Evolutionary conservation across 2,329 filamentous ascomycete genomes (phyloP).

Genomic region (Reticulascus tulasneorum): DNA sequence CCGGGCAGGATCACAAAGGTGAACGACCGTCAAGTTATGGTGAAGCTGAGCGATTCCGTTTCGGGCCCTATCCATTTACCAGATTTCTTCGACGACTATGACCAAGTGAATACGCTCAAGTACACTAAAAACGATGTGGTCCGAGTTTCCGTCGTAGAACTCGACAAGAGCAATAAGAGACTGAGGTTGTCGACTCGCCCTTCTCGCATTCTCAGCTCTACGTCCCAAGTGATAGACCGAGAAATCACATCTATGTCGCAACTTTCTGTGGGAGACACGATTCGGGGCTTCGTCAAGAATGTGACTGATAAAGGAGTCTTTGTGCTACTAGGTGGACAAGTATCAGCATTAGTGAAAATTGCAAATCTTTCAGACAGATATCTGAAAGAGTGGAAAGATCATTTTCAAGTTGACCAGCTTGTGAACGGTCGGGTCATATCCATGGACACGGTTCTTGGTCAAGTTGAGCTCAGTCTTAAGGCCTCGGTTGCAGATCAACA

Average conservation of each 20-base stretch:
- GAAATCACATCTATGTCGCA: conserved; percentile 71
- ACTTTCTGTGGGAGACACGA: conserved; percentile 70
- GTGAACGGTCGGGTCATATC: conserved; percentile 81
- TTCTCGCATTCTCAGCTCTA: conserved; percentile 85
- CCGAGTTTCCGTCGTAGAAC: conserved; percentile 75
- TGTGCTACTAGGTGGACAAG: conserved; percentile 73
- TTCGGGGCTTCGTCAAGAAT: conserved; percentile 89
- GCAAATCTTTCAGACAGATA: conserved; percentile 86
- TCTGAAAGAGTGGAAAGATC: conserved; percentile 91
- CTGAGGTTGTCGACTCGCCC: conserved; percentile 77
- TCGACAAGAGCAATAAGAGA: conserved; percentile 82
- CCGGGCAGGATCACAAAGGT: conserved; percentile 82
- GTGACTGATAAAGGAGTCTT: conserved; percentile 88
- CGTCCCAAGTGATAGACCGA: conserved; percentile 72
- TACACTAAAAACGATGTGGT: conserved; percentile 83
- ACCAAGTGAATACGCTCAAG: conserved; percentile 68
- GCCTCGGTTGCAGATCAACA: conserved; percentile 76
- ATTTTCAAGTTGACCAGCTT: conserved; percentile 83
- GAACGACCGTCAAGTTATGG: conserved; percentile 75
- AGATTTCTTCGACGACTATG: conserved; percentile 83
- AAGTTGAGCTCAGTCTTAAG: conserved; percentile 84
- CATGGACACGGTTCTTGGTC: conserved; percentile 63
- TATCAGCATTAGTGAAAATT: conserved; percentile 80
- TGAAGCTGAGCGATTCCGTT: conserved; percentile 78
- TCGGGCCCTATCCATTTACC: conserved; percentile 77